phyloP scores from a whole-genome alignment of 768 basidiomycete species.

The Lepiota brunneoincarnata region DNA sequence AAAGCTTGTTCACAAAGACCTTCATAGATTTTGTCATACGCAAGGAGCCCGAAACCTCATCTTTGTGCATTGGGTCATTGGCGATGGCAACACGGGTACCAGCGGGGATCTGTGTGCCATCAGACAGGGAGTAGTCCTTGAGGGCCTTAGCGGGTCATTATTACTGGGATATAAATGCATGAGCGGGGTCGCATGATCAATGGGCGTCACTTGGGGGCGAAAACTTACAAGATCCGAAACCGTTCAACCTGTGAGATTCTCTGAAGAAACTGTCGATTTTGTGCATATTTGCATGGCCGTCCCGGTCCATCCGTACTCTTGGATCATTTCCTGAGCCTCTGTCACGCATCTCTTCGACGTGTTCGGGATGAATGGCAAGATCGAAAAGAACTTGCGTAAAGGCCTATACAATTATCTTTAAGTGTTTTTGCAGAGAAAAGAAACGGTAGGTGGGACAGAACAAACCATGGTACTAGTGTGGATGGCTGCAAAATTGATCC shows the following conservation, averaged over 20 bases:
- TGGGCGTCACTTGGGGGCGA: too few species aligned
- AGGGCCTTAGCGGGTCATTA: constrained; percentile 26
- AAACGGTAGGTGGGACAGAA: background rate
- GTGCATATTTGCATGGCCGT: constrained; percentile 33
- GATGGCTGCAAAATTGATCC: constrained; percentile 36
- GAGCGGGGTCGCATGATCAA: background rate
- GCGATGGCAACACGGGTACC: constrained; percentile 28
- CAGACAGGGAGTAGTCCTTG: constrained; percentile 35
- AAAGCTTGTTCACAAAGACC: background rate
- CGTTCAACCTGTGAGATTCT: constrained; percentile 25
- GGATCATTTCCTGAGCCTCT: constrained; percentile 35
- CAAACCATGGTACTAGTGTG: constrained; percentile 39
- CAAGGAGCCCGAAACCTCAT: constrained; percentile 6
- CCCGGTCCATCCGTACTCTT: constrained; percentile 33
- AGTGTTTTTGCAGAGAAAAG: background rate
- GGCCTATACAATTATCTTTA: constrained; percentile 13
- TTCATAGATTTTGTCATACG: too few species aligned
- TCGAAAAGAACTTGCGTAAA: constrained; percentile 24
- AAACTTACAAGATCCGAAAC: background rate
- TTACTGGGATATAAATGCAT: background rate
- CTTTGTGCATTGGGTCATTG: constrained; percentile 21
- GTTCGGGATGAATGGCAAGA: constrained; percentile 18
- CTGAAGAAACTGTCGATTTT: constrained; percentile 44
- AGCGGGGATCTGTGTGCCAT: constrained; percentile 35
- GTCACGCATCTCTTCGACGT: constrained; percentile 32